Percentiles rank a stretch among this genome's conserved stretches.
Conservation (phyloP, 352 stramenopile species). For the Globisporangium lucens region DNA sequence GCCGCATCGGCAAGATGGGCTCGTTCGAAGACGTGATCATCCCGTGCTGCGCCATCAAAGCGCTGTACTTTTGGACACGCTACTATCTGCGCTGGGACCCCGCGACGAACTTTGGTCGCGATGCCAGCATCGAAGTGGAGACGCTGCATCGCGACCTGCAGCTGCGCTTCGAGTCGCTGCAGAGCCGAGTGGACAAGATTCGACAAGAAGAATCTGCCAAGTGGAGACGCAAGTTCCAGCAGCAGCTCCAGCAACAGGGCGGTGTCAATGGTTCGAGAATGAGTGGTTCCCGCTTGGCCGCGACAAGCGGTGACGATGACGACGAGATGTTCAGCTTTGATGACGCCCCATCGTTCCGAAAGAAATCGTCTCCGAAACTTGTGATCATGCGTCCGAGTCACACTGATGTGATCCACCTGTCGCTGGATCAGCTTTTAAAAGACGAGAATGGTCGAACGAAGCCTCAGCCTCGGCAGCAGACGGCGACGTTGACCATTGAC, state of each 20-base stretch:
- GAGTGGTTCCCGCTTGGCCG: conserved; percentile 2
- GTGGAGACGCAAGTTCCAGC: conserved; percentile 26
- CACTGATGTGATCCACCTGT: conserved; percentile 18
- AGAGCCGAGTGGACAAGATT: conserved; percentile 19
- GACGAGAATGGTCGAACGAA: conserved; percentile 7
- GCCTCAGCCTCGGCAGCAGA: neutral
- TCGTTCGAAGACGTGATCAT: conserved; percentile 63
- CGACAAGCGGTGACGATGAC: conserved; percentile 19
- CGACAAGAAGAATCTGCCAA: conserved; percentile 31
- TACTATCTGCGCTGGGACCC: conserved; percentile 84
- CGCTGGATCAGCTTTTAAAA: conserved; percentile 11
- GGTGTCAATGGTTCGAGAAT: conserved; percentile 11
- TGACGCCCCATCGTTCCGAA: conserved; percentile 3
- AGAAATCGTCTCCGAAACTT: neutral
- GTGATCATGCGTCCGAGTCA: conserved; percentile 12
- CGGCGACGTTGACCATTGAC: conserved; percentile 19
- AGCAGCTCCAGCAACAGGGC: conserved; percentile 8
- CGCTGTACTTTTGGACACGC: conserved; percentile 68
- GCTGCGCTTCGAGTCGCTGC: conserved; percentile 30
- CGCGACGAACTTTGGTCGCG: conserved; percentile 48
- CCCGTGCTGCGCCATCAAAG: conserved; percentile 62
- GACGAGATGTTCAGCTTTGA: conserved; percentile 23
- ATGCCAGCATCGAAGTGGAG: conserved; percentile 60
- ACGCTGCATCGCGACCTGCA: conserved; percentile 49
- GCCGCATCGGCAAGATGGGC: conserved; percentile 26